Base-by-base conservation (phyloP, 495 filamentous ascomycete species). In the Hypoxylon rickii region DNA sequence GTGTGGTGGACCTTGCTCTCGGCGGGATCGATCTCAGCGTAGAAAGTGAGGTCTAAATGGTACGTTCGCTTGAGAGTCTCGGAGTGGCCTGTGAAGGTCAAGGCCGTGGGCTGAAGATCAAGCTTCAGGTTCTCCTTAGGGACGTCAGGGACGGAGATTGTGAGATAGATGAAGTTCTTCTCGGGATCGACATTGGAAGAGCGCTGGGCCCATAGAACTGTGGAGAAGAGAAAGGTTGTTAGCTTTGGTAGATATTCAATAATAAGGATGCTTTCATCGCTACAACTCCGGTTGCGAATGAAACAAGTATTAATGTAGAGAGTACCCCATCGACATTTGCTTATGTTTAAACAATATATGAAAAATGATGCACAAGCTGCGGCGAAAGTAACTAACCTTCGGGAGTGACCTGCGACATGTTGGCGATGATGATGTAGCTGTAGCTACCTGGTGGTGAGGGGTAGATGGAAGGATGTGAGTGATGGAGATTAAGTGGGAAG, bases 151-250 rank as follows among this genome's bases (percentile, higher is more conserved):
- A 89, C 88, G 64, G 83, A 83, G 77, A 98, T 87, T 69, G 89
- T 95, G 44, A 97, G 85, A 78, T 89, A 94, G 79, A 97, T 78
- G 78, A 89, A 86, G 77, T 97, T 97, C 76, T 91, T 93, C 69
- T 85, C 83, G 31, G 85, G 68, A 16, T 97, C 95, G 55, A 78
- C 75, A 53, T 68, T 76, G 71, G 86, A 92, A 37, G 94, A 97
- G 79, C 94, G 93, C 78, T 98, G 94, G 22, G 94, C 93, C 94
- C 94, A 98, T 76, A 89, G 86, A 63, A 97, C 94, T 98, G 66
- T 3, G 48, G 3, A 34, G 3, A 18, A 40, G 39, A 40, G 39
- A 29, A 29, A 4, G 10, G 13, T 46, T 24, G 57, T 66, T 63
- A 68, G 62, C 52, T 40, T 50, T 42, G 3, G n/a, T n/a, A n/a